Conservation (phyloP, 1,284 basidiomycete genomes). For the Heterobasidion occidentale region DNA sequence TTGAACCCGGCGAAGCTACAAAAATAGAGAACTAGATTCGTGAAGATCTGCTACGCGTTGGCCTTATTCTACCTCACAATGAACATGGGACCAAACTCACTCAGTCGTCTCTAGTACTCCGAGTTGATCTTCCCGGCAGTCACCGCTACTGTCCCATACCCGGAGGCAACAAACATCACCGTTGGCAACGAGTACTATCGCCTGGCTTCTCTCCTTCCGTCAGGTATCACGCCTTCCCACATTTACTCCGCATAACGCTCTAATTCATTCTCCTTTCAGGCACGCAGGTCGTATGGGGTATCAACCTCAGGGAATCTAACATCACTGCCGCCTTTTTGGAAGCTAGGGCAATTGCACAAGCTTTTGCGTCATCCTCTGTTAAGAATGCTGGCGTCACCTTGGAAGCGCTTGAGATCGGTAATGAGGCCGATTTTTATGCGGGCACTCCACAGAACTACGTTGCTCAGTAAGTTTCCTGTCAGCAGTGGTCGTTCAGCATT, state of each 20-base stretch:
- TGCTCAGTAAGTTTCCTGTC: slow-evolving; percentile 32
- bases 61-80: too few species aligned
- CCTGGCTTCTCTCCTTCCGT: slow-evolving; percentile 46
- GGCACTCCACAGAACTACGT: slow-evolving; percentile 42
- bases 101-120: slow-evolving; percentile 23
- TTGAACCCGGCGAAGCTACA: too few species aligned
- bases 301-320: slow-evolving; percentile 54
- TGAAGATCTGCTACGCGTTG: too few species aligned
- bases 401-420: slow-evolving; percentile 22
- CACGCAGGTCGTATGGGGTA: slow-evolving; percentile 63
- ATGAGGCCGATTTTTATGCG: slow-evolving; percentile 63
- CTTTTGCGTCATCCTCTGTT: slow-evolving; percentile 39
- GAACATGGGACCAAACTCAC: not conserved
- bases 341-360: slow-evolving; percentile 44
- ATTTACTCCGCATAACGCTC: too few species aligned
- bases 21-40: too few species aligned
- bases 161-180: slow-evolving; percentile 48
- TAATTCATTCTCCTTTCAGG: slow-evolving; percentile 19
- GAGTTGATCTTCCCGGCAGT: slow-evolving; percentile 40
- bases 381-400: slow-evolving; percentile 31
- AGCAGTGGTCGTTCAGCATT: not conserved
- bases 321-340: slow-evolving; percentile 51
- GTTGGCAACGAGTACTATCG: slow-evolving; percentile 56
- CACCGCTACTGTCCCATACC: slow-evolving; percentile 46
- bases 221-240: slow-evolving; percentile 21